A percentile compares a stretch with the other conserved stretches of the same genome.
Evolutionary conservation across 345 rosid genomes (phyloP).

Genomic region (Corchorus olitorius): DNA sequence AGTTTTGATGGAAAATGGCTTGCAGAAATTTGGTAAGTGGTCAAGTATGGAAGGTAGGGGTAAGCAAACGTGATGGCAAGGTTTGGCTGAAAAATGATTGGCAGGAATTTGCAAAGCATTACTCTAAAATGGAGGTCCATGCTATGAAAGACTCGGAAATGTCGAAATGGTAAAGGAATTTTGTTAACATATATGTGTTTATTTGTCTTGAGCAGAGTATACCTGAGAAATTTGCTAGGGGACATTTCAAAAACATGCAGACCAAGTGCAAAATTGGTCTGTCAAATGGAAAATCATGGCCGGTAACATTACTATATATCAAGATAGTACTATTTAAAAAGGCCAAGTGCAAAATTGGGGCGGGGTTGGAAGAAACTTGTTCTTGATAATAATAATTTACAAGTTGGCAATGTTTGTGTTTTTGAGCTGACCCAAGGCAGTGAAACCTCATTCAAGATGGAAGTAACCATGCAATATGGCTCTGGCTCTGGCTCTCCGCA

Average conservation of each 20-base stretch:
- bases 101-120: conserved; percentile 22
- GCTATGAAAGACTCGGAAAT: no score
- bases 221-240: background rate
- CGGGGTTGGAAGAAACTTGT: conserved; percentile 16
- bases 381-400: conserved; percentile 17
- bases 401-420: conserved; percentile 16
- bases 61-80: background rate
- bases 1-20: no score
- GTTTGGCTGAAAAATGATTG: conserved; percentile 27
- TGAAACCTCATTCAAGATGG: conserved; percentile 8
- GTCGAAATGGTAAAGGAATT: no score
- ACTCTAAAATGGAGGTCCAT: conserved; percentile 13
- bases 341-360: background rate
- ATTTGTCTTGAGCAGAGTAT: background rate
- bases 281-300: conserved; percentile 17
- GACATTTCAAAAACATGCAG: background rate
- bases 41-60: conserved; percentile 15
- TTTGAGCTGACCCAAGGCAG: conserved; percentile 9
- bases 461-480: no score
- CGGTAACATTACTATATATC: background rate
- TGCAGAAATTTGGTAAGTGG: background rate
- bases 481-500: no score
- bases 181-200: no score
- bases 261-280: background rate
- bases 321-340: background rate